Conservation (phyloP, 257 asterid species). For the Parsonsia alboflavescens region DNA sequence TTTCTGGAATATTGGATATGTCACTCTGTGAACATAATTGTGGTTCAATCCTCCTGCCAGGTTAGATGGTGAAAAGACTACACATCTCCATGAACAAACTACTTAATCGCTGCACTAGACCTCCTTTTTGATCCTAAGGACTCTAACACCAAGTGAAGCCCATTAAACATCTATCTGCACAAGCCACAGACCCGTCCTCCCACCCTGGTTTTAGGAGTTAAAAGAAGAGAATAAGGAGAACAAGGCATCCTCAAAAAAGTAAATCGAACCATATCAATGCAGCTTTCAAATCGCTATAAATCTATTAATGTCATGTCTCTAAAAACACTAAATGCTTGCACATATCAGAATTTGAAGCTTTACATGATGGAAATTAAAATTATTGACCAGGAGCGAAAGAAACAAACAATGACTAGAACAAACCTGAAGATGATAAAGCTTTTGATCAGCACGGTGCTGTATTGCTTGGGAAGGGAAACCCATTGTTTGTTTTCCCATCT, state of each 20-base stretch:
- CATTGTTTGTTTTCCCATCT: constrained; percentile 99
- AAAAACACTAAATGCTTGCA: background rate
- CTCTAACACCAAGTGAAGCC: background rate
- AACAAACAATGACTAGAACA: background rate
- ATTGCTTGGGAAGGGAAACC: constrained; percentile 87
- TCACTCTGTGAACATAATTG: background rate
- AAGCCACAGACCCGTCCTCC: background rate
- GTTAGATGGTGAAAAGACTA: background rate
- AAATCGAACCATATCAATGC: background rate
- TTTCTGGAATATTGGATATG: too few species aligned
- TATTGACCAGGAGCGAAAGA: background rate
- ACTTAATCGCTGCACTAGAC: background rate
- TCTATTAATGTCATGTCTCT: background rate
- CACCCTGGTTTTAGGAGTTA: background rate
- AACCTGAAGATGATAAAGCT: constrained; percentile 99
- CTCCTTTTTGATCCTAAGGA: background rate
- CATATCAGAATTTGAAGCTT: background rate
- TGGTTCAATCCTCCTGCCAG: background rate
- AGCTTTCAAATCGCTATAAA: background rate
- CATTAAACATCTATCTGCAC: background rate
- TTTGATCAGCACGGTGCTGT: constrained; percentile 87
- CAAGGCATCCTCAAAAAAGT: background rate
- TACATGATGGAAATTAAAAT: background rate
- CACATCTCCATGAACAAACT: background rate
- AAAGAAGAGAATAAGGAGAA: background rate